Percentiles rank a stretch among this genome's conserved stretches.
These are phyloP conservation scores for Gypsophila paniculata DNA, from an alignment of 179 eudicot species.

Conservation along the genomic window DNA sequence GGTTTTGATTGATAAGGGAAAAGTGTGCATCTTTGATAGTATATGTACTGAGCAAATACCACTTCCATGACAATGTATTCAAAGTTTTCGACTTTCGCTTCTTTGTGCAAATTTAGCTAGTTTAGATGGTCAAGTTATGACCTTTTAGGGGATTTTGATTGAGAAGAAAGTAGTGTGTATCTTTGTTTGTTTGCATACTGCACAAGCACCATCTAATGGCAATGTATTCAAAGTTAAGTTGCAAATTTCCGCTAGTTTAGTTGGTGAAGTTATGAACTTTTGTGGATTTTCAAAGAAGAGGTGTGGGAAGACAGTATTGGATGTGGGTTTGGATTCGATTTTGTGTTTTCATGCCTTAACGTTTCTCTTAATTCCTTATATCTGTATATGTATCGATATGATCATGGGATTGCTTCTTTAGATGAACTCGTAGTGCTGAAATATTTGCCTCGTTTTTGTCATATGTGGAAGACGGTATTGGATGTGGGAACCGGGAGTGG, in stretches of 20 bases:
- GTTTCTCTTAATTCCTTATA: not conserved
- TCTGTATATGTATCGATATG: not conserved
- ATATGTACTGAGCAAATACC: too few species aligned
- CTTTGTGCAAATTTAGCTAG: not conserved
- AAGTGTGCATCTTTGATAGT: too few species aligned
- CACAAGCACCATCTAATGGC: not conserved
- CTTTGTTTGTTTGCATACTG: too few species aligned
- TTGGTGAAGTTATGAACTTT: not conserved
- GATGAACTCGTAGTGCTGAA: constrained; percentile 8
- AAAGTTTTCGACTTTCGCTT: too few species aligned
- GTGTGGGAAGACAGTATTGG: constrained; percentile 66
- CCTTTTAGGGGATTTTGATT: not conserved
- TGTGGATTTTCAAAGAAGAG: not conserved
- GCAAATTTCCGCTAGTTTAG: not conserved
- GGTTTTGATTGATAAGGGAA: too few species aligned
- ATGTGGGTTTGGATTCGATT: constrained; percentile 49
- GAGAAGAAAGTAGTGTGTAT: not conserved
- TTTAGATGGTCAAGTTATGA: not conserved
- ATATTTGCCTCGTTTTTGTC: constrained; percentile 5
- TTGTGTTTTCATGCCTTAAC: not conserved
- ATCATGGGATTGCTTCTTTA: not conserved
- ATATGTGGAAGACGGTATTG: constrained; percentile 60
- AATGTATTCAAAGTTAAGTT: not conserved
- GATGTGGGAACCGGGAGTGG: constrained; percentile 99
- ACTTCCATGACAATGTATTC: too few species aligned